Evolutionary conservation across 164 flowering plant species (phyloP).

Genomic region (Macadamia tetraphylla): DNA sequence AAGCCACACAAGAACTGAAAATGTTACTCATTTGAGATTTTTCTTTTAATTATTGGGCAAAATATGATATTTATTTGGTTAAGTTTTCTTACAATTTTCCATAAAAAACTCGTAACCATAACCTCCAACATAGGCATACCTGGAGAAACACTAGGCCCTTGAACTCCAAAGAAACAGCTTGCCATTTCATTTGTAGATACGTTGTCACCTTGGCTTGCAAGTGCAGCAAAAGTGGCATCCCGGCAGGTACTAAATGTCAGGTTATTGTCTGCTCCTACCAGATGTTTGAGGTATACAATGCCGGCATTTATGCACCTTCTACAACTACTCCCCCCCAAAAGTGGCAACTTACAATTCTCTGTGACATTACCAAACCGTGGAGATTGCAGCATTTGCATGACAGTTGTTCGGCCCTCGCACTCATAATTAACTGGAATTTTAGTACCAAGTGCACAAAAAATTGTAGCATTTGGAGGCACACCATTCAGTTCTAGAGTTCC

Average conservation of each 20-base stretch:
- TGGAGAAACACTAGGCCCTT: slow-evolving; percentile 42
- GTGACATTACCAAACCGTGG: slow-evolving; percentile 61
- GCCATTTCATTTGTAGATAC: slow-evolving; percentile 51
- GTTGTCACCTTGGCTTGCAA: slow-evolving; percentile 71
- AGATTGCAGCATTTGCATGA: slow-evolving; percentile 72
- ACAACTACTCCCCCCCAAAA: slow-evolving; percentile 48
- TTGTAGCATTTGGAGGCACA: slow-evolving; percentile 61
- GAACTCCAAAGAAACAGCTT: slow-evolving; percentile 85
- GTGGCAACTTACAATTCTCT: slow-evolving; percentile 53
- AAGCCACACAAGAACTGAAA: too few relatives aligned
- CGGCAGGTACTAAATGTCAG: slow-evolving; percentile 83
- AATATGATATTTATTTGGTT: background rate
- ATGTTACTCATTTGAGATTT: too few relatives aligned
- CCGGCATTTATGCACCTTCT: slow-evolving; percentile 76
- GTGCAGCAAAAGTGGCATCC: slow-evolving; percentile 85
- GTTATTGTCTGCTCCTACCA: slow-evolving; percentile 58
- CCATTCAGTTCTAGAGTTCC: slow-evolving; percentile 68
- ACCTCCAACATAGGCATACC: slow-evolving; percentile 29
- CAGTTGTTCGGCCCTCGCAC: slow-evolving; percentile 69
- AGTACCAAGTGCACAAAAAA: slow-evolving; percentile 76
- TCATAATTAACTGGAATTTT: slow-evolving; percentile 73
- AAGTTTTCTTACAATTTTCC: background rate
- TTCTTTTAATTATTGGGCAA: background rate
- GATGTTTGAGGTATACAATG: slow-evolving; percentile 55
- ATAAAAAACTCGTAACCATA: background rate